Evolutionary conservation across 495 filamentous ascomycete species (phyloP), one percentile per base, ranked within the genome.

Genomic region (Filosporella fistucella): DNA sequence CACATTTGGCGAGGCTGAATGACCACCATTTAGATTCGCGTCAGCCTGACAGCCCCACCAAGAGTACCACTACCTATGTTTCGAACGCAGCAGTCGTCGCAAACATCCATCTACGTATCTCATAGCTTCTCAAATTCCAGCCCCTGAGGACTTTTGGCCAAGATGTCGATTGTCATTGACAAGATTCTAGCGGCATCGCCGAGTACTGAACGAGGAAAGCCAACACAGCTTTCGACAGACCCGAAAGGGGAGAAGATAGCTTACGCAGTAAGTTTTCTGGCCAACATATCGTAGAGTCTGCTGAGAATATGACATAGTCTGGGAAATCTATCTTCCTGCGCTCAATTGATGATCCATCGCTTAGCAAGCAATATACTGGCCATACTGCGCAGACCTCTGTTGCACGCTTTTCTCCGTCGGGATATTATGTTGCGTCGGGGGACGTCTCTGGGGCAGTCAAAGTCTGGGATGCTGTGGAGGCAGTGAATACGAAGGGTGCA

Each of bases 251-350:
- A 96, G 69, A 81, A 89, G 47, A 82, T 98, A 64, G 87, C 89
- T 41, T 98, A 97, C 62, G 88, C 93, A 40, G 91, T 96, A 79
- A 66, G 82, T 68, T 10, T 25, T 42, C 21, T 21, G 4, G 7
- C 1, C 13, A 2, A 20, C 9, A 7, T 21, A 40, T 11, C 8
- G 10, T 17, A 4, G 21, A 9, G 12, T 21, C 25, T 49, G 63
- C 52, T 40, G 13, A 45, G 21, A 24, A 24, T n/a, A 0, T 14
- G 8, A 25, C 9, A 28, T 35, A 96, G 91, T 90, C 89, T 26
- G 89, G 88, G 56, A 97, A 97, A 76, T 96, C 91, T 32, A 84
- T 96, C 62, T 97, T 95, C 69, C 67, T 97, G 16, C 89, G 93
- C 45, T 87, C 78, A 29, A 91, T 98, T 70, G 91, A 96, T 65